Evolutionary conservation across 2,329 filamentous ascomycete genomes (phyloP).

Genomic region (Byssochlamys sp.): DNA sequence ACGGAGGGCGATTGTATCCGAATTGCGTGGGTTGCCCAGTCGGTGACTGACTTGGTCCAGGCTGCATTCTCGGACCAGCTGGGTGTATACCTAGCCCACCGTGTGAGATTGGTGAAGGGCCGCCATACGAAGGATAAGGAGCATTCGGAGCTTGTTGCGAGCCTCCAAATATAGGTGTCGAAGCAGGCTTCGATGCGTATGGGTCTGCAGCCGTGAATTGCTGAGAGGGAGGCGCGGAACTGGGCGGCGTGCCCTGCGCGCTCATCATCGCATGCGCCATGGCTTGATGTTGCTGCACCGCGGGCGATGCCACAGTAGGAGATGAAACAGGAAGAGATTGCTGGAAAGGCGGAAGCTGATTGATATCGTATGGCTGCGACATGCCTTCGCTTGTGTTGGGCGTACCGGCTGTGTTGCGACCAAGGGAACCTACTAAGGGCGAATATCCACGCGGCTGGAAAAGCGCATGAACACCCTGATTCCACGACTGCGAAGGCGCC

Average conservation of each 20-base stretch:
- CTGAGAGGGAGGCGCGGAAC: constrained; percentile 37
- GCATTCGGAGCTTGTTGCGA: constrained; percentile 41
- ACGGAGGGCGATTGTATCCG: constrained; percentile 34
- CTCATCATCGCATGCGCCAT: constrained; percentile 39
- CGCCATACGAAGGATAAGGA: constrained; percentile 31
- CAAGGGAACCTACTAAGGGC: constrained; percentile 45
- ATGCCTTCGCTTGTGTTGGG: constrained; percentile 55
- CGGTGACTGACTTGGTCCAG: constrained; percentile 43
- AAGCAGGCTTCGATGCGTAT: constrained; percentile 42
- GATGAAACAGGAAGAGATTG: constrained; percentile 49
- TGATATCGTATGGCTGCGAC: constrained; percentile 59
- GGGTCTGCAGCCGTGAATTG: constrained; percentile 52
- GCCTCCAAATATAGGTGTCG: constrained; percentile 35
- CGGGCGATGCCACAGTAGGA: constrained; percentile 22
- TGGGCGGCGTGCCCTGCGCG: constrained; percentile 32
- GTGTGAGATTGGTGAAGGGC: constrained; percentile 30
- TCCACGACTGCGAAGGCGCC: constrained; percentile 38
- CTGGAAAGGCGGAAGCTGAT: constrained; percentile 54
- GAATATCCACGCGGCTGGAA: constrained; percentile 47
- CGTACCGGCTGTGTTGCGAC: constrained; percentile 47
- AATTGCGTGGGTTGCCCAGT: constrained; percentile 27
- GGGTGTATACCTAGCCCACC: constrained; percentile 19
- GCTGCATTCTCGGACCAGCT: constrained; percentile 41
- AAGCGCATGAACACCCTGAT: constrained; percentile 27
- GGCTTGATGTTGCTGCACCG: constrained; percentile 25